Base-by-base conservation (phyloP, 2,329 filamentous ascomycete species). In the Botrytis paeoniae region DNA sequence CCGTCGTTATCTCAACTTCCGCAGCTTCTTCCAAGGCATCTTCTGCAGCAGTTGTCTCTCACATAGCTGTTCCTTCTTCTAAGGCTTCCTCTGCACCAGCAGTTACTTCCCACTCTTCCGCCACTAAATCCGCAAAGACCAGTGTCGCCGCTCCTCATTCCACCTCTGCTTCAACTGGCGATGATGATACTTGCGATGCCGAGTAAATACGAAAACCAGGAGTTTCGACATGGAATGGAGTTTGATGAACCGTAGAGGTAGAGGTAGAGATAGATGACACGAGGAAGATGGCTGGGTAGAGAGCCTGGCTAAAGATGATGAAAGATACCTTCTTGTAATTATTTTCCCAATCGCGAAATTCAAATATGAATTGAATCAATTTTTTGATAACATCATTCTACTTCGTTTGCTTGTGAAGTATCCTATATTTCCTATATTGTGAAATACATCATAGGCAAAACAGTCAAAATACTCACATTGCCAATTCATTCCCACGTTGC, bases 301-400 rank as follows among this genome's bases (percentile, higher is more conserved):
- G 35, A 16, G 14, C 43, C 22, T 43, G 25, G 25, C 12, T 12
- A 51, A 20, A 51, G 45, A 43, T 39, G 54, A 61, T 35, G 6
- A 62, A 45, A 63, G 35, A 48, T 63, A 29, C 12, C 18, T 63
- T 70, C 57, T 70, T 70, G 69, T 63, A 70, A 29, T 37, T 63
- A 48, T 48, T 14, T 66, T 39, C 18, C 22, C 32, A 66, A 66
- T n/a, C 54, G 29, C 22, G 9, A 62, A 35, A 57, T 57, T 57
- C 25, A 39, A 29, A 25, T 39, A 29, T 57, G 14, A n/a, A 20
- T 66, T 66, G 22, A 35, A 37, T 9, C 6, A 39, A 37, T 12
- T 39, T 20, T 37, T 61, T 37, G 22, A 37, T 6, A 39, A 39
- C 32, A 39, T 10, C 1, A 1, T 25, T 16, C 4, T 32, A 14